Evolutionary conservation across 2,329 filamentous ascomycete species (phyloP), one percentile per base, ranked within the genome.

Genomic region (Pseudogymnoascus sp.): DNA sequence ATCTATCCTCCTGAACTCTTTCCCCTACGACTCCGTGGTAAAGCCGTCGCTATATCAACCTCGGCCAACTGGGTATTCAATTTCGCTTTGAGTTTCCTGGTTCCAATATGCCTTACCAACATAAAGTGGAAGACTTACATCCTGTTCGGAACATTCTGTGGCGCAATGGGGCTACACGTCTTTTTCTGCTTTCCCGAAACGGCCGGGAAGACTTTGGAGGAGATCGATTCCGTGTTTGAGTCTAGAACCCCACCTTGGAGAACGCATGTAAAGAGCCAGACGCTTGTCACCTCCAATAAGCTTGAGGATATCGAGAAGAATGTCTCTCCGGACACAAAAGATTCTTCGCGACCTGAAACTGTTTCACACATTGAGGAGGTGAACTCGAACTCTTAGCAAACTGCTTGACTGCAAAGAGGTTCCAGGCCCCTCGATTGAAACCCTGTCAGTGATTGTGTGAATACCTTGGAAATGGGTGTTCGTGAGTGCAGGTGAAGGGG

Each of bases 131-230:
- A 78, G 70, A 78, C 78, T 0, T 84, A 83, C 67, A 75, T 81
- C 62, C 69, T 83, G n/a, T 83, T 83, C 63, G 80, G 76, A 40
- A 74, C 81, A n/a, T 82, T 82, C 71, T 81, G 79, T 67, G 66
- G 68, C 10, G 35, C 71, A 29, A 64, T 70, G 7, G 71, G 76
- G 21, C 72, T 73, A 0, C 86, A 85, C 60, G 80, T 87, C 50
- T 88, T 81, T 77, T 85, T 85, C 71, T 80, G 85, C 68, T 84
- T 86, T 2, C 84, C 84, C 0, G 85, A 88, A 73, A 87, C 85
- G 0, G 87, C 86, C 70, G 77, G 83, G 0, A 73, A 86, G 1
- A 83, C 82, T 0, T 77, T 88, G 0, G 86, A 88, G 68, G 85
- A 88, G 69, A 85, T 88, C 78, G 83, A 61, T 37, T 44, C 23